phyloP scores from a whole-genome alignment of 306 rosid genomes.

The Prunus dulcis region DNA sequence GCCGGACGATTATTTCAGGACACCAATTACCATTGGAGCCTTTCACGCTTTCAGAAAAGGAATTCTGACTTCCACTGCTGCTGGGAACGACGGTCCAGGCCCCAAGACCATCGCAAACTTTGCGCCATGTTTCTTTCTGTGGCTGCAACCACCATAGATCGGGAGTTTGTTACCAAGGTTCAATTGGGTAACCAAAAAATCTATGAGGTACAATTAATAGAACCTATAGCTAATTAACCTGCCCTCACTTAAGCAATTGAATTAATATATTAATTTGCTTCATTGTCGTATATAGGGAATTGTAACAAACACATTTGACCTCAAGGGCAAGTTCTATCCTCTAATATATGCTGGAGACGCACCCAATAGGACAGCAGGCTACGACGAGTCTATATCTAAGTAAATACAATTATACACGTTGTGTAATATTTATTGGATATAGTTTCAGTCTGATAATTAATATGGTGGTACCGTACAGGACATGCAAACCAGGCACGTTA shows the following conservation, averaged over 20 bases:
- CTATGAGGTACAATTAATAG: slow-evolving; percentile 8
- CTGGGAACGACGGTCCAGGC: slow-evolving; percentile 32
- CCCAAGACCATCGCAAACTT: background rate
- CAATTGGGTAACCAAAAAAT: slow-evolving; percentile 4
- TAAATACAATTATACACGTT: slow-evolving; percentile 5
- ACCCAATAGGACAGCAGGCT: slow-evolving; percentile 26
- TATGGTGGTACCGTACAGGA: too few relatives aligned
- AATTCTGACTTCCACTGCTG: slow-evolving; percentile 38
- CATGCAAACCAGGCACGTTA: too few relatives aligned
- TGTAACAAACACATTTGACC: slow-evolving; percentile 41
- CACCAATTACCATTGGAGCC: slow-evolving; percentile 43
- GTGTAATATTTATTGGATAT: too few relatives aligned
- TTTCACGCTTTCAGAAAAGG: slow-evolving; percentile 52
- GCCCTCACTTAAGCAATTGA: background rate
- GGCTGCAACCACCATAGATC: background rate
- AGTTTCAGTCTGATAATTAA: too few relatives aligned
- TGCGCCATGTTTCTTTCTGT: background rate
- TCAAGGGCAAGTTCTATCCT: slow-evolving; percentile 26
- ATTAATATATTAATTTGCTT: background rate
- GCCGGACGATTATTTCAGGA: slow-evolving; percentile 21
- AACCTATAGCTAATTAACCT: background rate
- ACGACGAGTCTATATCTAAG: slow-evolving; percentile 17
- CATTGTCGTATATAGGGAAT: slow-evolving; percentile 31
- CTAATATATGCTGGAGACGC: slow-evolving; percentile 41
- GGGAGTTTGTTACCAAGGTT: background rate